Evolutionary conservation across 306 rosid genomes (phyloP).

Genomic region (Medicago lupulina): DNA sequence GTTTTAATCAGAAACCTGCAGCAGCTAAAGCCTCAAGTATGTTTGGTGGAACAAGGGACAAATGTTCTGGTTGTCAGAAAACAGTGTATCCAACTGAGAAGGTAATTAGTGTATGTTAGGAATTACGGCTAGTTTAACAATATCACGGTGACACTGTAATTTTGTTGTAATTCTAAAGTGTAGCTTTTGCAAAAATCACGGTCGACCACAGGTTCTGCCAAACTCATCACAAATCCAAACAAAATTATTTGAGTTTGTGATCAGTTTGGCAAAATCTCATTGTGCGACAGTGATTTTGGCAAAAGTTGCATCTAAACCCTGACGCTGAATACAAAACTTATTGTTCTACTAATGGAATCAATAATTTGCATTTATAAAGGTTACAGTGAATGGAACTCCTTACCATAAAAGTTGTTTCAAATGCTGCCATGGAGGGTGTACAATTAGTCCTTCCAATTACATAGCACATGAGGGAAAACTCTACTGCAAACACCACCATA

Average conservation of each 20-base stretch:
- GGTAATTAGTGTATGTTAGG: constrained; percentile 50
- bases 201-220: not conserved
- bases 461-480: constrained; percentile 97
- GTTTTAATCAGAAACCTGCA: constrained; percentile 69
- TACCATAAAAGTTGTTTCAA: constrained; percentile 98
- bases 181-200: not conserved
- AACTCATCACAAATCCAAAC: not conserved
- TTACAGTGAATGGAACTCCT: constrained; percentile 94
- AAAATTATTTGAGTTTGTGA: not conserved
- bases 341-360: constrained; percentile 7
- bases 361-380: constrained; percentile 52
- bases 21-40: constrained; percentile 69
- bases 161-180: not conserved
- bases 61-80: constrained; percentile 90
- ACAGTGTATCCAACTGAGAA: constrained; percentile 97
- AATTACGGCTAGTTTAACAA: not conserved
- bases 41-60: constrained; percentile 98
- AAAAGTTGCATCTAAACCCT: not conserved
- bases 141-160: not conserved
- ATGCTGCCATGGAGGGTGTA: constrained; percentile 97
- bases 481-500: constrained; percentile 96
- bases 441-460: constrained; percentile 95
- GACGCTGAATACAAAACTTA: constrained; percentile 9
- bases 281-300: not conserved
- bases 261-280: not conserved